phyloP scores from a whole-genome alignment of 2,329 filamentous ascomycete species.

The Aureobasidium zeae region DNA sequence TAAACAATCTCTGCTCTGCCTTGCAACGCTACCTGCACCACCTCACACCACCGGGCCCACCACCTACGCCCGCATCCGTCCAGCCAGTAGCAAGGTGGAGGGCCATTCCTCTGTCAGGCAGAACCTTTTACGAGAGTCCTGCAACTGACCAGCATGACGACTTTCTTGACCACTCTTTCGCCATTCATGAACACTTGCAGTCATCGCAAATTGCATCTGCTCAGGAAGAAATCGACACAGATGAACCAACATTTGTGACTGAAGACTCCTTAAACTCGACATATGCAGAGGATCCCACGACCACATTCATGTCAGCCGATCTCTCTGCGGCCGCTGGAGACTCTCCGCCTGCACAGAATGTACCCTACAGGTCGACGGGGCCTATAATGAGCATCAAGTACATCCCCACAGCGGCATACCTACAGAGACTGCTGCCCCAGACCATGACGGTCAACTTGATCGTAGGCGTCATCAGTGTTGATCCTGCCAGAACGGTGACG shows the following conservation, averaged over 20 bases:
- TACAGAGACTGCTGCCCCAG: conserved; percentile 62
- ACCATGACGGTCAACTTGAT: conserved; percentile 76
- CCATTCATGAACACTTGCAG: conserved; percentile 55
- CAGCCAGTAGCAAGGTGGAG: conserved; percentile 23
- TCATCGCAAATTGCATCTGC: conserved; percentile 48
- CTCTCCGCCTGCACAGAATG: conserved; percentile 18
- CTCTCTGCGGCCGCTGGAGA: conserved; percentile 17
- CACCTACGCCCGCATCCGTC: conserved; percentile 17
- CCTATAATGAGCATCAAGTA: conserved; percentile 56
- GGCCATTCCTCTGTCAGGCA: conserved; percentile 15
- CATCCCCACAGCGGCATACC: conserved; percentile 57
- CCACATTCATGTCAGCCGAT: neutral
- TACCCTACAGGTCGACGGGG: conserved; percentile 23
- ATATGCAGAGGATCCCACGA: conserved; percentile 21
- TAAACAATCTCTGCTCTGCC: conserved; percentile 38
- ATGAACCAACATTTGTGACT: conserved; percentile 29
- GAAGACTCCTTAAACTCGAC: conserved; percentile 28
- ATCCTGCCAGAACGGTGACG: conserved; percentile 56
- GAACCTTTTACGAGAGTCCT: conserved; percentile 9
- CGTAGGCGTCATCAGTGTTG: conserved; percentile 66
- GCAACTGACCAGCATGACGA: conserved; percentile 33
- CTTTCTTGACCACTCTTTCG: conserved; percentile 72
- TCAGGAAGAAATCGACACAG: conserved; percentile 3
- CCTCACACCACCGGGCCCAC: neutral
- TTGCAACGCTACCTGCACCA: conserved; percentile 33